Conservation (phyloP, 1,284 basidiomycete genomes). For the Malassezia furfur region DNA sequence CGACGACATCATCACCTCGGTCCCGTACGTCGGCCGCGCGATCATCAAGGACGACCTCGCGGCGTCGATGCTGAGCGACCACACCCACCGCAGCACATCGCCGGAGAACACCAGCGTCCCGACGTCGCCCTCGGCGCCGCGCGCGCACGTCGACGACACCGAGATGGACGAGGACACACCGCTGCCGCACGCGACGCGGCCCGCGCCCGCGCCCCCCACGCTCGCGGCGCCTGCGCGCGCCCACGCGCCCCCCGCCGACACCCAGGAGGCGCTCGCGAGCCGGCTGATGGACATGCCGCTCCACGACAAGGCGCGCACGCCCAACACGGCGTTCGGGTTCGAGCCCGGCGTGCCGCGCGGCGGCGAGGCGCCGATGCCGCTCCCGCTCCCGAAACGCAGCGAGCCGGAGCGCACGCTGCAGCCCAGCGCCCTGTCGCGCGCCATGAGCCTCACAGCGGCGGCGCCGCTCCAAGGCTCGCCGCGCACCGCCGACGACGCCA, state of each 20-base stretch:
- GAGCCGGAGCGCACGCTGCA: slow-evolving; percentile 3
- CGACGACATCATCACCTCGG: slow-evolving; percentile 9
- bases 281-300: slow-evolving; percentile 1
- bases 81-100: neutral
- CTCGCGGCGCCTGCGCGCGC: neutral
- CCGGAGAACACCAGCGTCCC: neutral
- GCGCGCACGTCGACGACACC: neutral
- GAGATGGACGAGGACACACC: neutral
- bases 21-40: slow-evolving; percentile 17
- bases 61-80: neutral
- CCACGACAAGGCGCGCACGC: neutral
- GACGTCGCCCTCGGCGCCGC: neutral
- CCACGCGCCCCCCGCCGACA: neutral
- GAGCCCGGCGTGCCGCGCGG: neutral
- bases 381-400: neutral
- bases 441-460: slow-evolving; percentile 68
- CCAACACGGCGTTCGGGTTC: slow-evolving; percentile 2
- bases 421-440: slow-evolving; percentile 57
- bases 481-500: neutral
- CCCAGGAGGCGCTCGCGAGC: neutral
- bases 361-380: neutral
- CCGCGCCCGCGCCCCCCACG: neutral
- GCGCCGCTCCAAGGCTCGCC: slow-evolving; percentile 70
- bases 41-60: slow-evolving; percentile 22
- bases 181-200: neutral